Conservation (phyloP, 2,329 filamentous ascomycete genomes). For the Ophiostoma fasciatum region DNA sequence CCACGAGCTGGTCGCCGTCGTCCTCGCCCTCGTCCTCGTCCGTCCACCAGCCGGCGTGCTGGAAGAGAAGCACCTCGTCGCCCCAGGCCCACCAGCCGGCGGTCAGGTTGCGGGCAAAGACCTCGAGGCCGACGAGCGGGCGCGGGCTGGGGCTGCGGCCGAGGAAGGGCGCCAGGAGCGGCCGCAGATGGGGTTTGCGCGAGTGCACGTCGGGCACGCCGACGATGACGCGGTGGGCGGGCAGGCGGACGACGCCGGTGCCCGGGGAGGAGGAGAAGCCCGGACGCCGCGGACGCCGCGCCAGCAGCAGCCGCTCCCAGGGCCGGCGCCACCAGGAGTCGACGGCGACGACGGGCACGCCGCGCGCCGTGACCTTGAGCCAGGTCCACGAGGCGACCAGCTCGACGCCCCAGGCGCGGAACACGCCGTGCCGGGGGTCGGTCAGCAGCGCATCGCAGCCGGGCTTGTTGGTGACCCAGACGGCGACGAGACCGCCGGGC, state of each 20-base stretch:
- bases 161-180: slow-evolving; percentile 31
- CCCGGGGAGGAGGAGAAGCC: too few species aligned
- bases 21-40: not conserved
- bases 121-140: slow-evolving; percentile 48
- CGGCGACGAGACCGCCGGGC: slow-evolving; percentile 50
- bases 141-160: not conserved
- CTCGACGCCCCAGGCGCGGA: slow-evolving; percentile 52
- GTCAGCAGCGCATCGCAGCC: slow-evolving; percentile 40
- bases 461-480: slow-evolving; percentile 68
- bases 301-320: slow-evolving; percentile 60
- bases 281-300: slow-evolving; percentile 27
- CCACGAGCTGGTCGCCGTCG: not conserved
- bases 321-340: slow-evolving; percentile 55
- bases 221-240: slow-evolving; percentile 40
- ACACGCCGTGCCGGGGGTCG: slow-evolving; percentile 35
- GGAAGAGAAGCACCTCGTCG: slow-evolving; percentile 56
- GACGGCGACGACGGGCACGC: slow-evolving; percentile 48
- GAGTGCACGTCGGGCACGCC: slow-evolving; percentile 66
- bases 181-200: slow-evolving; percentile 57
- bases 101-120: slow-evolving; percentile 62
- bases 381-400: slow-evolving; percentile 60
- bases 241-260: slow-evolving; percentile 16
- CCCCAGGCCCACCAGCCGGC: slow-evolving; percentile 70
- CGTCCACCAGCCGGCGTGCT: slow-evolving; percentile 24
- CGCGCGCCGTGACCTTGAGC: slow-evolving; percentile 54